Percentiles rank a stretch among this genome's conserved stretches.
Conservation (phyloP, 352 stramenopile genomes). For the Blastocystis sp. region DNA sequence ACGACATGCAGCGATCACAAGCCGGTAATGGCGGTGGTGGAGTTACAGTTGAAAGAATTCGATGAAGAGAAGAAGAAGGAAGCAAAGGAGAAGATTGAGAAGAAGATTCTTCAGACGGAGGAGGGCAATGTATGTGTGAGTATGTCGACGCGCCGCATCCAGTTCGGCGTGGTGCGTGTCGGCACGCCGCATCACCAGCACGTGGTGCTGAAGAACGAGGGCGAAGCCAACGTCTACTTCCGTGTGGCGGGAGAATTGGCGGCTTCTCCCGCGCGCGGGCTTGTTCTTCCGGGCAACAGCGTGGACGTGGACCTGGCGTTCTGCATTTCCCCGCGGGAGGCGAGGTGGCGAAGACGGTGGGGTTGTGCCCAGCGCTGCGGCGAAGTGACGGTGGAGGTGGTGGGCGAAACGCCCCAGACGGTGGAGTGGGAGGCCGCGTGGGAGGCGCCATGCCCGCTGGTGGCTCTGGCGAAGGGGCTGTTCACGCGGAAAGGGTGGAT, state of each 20-base stretch:
- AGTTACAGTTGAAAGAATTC: background rate
- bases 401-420: background rate
- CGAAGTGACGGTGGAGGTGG: slow-evolving; percentile 7
- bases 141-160: background rate
- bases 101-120: background rate
- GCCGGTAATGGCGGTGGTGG: background rate
- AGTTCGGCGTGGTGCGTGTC: background rate
- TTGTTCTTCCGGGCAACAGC: background rate
- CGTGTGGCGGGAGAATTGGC: slow-evolving; percentile 18
- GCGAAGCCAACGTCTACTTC: slow-evolving; percentile 25
- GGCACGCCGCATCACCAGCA: background rate
- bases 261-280: background rate
- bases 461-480: background rate
- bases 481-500: background rate
- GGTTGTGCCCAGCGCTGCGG: no score
- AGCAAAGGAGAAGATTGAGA: background rate
- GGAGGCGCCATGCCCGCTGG: background rate
- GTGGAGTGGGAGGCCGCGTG: background rate
- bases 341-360: background rate
- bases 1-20: slow-evolving; percentile 44
- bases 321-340: background rate
- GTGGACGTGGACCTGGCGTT: background rate
- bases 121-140: background rate
- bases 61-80: background rate
- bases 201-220: background rate